Evolutionary conservation across 345 rosid species (phyloP).

Genomic region (Syzygium jambos): DNA sequence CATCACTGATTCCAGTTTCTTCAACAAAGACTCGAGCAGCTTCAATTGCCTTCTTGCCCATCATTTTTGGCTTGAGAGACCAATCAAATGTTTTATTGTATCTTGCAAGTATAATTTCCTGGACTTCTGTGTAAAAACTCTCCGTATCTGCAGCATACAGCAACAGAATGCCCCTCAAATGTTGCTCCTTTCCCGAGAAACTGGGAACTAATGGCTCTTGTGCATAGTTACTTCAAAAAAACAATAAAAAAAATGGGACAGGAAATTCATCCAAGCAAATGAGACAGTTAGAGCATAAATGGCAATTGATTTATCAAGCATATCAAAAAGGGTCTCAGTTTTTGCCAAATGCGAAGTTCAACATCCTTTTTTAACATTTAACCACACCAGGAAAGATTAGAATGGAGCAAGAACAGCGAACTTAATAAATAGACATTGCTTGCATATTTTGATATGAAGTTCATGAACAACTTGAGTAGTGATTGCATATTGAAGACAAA

Average conservation of each 20-base stretch:
- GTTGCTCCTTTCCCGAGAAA: not conserved
- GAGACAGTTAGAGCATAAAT: not conserved
- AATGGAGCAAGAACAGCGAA: not conserved
- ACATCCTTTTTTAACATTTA: not conserved
- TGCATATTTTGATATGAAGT: not conserved
- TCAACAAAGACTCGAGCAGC: constrained; percentile 73
- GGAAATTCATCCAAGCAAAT: not conserved
- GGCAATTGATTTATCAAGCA: not conserved
- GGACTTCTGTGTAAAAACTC: constrained; percentile 86
- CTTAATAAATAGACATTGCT: not conserved
- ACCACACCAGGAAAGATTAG: not conserved
- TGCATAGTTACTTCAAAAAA: not conserved
- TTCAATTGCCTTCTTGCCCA: constrained; percentile 90
- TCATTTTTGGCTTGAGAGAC: constrained; percentile 93
- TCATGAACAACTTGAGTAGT: not conserved
- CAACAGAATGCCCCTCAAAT: not conserved
- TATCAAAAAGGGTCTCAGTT: not conserved
- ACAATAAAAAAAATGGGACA: not conserved
- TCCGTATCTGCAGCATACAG: constrained; percentile 63
- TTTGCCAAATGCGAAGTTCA: not conserved
- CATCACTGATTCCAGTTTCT: constrained; percentile 73
- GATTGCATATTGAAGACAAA: not conserved
- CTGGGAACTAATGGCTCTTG: not conserved
- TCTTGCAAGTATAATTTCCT: constrained; percentile 73
- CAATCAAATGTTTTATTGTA: constrained; percentile 84